Evolutionary conservation across 2,329 filamentous ascomycete species (phyloP).

Genomic region (Colletotrichum sp.): DNA sequence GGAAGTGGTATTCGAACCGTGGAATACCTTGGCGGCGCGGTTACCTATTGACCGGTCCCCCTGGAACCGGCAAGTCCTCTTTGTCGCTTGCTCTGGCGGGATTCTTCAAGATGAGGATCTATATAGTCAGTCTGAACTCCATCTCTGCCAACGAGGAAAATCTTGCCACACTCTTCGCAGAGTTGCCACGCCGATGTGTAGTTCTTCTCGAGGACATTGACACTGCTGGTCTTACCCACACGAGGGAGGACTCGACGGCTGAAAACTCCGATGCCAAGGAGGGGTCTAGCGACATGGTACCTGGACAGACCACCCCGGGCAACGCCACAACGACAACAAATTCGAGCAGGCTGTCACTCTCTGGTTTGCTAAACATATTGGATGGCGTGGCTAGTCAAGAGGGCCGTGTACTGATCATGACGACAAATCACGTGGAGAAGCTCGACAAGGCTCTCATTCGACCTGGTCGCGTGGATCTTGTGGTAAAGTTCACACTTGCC

Average conservation of each 20-base stretch:
- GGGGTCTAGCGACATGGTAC: constrained; percentile 31
- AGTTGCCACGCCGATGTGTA: constrained; percentile 72
- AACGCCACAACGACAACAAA: constrained; percentile 26
- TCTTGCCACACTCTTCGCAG: constrained; percentile 67
- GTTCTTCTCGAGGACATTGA: constrained; percentile 81
- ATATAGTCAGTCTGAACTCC: constrained; percentile 73
- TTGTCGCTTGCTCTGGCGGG: constrained; percentile 74
- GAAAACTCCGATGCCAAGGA: constrained; percentile 19
- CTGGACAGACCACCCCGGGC: constrained; percentile 36
- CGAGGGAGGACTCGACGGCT: constrained; percentile 41
- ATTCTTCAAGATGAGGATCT: constrained; percentile 73
- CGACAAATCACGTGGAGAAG: constrained; percentile 68
- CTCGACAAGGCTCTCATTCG: constrained; percentile 68
- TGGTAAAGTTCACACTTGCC: constrained; percentile 60
- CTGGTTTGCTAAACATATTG: constrained; percentile 80
- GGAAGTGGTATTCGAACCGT: constrained; percentile 82
- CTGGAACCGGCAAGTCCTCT: constrained; percentile 80
- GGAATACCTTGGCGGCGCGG: constrained; percentile 87
- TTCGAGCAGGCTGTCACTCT: constrained; percentile 64
- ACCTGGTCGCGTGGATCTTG: constrained; percentile 66
- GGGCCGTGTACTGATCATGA: constrained; percentile 69
- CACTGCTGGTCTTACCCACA: constrained; percentile 72
- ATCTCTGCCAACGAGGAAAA: constrained; percentile 68
- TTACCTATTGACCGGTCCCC: constrained; percentile 82
- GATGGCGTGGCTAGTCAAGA: constrained; percentile 74